phyloP scores from a whole-genome alignment of 768 basidiomycete species.

The Rhizopogon vesiculosus region DNA sequence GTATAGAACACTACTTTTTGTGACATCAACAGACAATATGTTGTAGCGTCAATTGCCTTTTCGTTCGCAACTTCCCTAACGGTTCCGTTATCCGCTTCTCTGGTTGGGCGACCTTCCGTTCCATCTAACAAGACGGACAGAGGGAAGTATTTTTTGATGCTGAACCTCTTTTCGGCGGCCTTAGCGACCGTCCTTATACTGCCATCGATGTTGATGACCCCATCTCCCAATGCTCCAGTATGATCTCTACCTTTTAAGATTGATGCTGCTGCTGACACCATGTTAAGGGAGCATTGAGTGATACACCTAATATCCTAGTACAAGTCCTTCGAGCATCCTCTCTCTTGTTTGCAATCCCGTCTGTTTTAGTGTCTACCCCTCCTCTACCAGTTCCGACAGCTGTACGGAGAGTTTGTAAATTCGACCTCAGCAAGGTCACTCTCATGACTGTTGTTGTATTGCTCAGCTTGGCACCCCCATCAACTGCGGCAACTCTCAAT shows the following conservation, averaged over 20 bases:
- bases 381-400: conserved; percentile 43
- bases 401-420: conserved; percentile 31
- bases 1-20: conserved; percentile 19
- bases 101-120: conserved; percentile 34
- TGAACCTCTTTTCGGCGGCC: conserved; percentile 47
- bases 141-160: conserved; percentile 51
- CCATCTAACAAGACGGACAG: conserved; percentile 36
- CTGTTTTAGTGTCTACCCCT: conserved; percentile 52
- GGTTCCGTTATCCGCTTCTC: conserved; percentile 58
- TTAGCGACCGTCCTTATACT: conserved; percentile 48
- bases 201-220: conserved; percentile 53
- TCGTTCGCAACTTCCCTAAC: conserved; percentile 63
- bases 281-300: conserved; percentile 4
- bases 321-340: conserved; percentile 43
- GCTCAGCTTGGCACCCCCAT: conserved; percentile 42
- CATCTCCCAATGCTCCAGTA: conserved; percentile 39
- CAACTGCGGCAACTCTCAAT: conserved; percentile 35
- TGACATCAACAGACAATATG: conserved; percentile 26
- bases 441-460: conserved; percentile 36
- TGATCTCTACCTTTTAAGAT: conserved; percentile 23
- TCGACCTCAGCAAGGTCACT: conserved; percentile 44
- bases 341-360: conserved; percentile 56
- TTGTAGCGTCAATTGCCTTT: conserved; percentile 47
- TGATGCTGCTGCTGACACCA: conserved; percentile 10
- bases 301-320: conserved; percentile 5